Evolutionary conservation across 2,329 filamentous ascomycete genomes (phyloP).

Genomic region (Ilyonectria sp.): DNA sequence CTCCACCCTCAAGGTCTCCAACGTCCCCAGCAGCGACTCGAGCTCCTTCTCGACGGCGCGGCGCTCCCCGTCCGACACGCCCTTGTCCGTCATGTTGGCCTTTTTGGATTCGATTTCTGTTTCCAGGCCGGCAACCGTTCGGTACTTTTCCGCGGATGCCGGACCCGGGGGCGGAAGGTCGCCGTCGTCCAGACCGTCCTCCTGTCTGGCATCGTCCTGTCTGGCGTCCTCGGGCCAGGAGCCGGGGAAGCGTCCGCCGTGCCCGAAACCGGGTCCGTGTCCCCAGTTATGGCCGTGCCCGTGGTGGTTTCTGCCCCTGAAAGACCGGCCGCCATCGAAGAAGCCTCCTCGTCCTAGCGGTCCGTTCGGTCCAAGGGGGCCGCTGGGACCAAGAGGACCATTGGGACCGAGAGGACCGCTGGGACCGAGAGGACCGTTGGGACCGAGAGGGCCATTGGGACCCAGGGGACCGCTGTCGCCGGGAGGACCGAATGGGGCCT

Average conservation of each 20-base stretch:
- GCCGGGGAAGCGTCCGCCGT: slow-evolving; percentile 44
- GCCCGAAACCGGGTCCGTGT: slow-evolving; percentile 15
- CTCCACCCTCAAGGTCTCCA: slow-evolving; percentile 59
- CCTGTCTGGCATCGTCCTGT: slow-evolving; percentile 35
- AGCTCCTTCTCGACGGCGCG: slow-evolving; percentile 53
- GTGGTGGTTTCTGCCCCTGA: slow-evolving; percentile 20
- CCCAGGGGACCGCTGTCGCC: slow-evolving; percentile 30
- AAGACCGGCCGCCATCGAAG: slow-evolving; percentile 20
- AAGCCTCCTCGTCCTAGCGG: slow-evolving; percentile 30
- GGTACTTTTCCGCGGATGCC: slow-evolving; percentile 55
- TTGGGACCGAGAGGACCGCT: slow-evolving; percentile 30
- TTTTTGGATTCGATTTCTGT: slow-evolving; percentile 52
- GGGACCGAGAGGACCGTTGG: slow-evolving; percentile 18
- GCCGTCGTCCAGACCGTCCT: slow-evolving; percentile 21
- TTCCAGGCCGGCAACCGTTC: slow-evolving; percentile 53
- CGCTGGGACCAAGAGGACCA: slow-evolving; percentile 28
- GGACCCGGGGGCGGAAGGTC: slow-evolving; percentile 40
- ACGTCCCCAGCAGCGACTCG: slow-evolving; percentile 54
- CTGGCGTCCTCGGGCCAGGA: slow-evolving; percentile 53
- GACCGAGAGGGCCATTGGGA: slow-evolving; percentile 28
- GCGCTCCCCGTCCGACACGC: slow-evolving; percentile 43
- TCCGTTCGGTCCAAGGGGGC: slow-evolving; percentile 29
- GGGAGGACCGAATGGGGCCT: slow-evolving; percentile 27
- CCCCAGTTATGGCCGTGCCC: slow-evolving; percentile 11
- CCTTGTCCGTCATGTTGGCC: slow-evolving; percentile 44